A percentile compares a stretch with the other conserved stretches of the same genome.
These are phyloP conservation scores for Puccinia sorghi DNA, from an alignment of 1,284 basidiomycete genomes.

Conservation along the genomic window DNA sequence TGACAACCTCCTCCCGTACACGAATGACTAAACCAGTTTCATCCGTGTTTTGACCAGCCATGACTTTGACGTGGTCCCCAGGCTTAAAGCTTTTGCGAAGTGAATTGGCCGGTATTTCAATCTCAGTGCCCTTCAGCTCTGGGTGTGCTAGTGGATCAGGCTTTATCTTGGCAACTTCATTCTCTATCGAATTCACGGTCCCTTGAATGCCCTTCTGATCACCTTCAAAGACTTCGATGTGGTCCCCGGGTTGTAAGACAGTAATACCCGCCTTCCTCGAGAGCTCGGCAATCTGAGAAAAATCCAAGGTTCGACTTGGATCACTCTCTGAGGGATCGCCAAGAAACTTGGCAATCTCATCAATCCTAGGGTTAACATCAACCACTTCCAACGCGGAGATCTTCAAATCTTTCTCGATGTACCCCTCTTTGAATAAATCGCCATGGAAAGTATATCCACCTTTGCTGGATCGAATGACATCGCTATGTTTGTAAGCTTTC, in stretches of 20 bases:
- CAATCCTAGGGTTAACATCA: slow-evolving; percentile 89
- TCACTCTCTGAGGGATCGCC: slow-evolving; percentile 61
- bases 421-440: slow-evolving; percentile 91
- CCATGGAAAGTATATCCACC: slow-evolving; percentile 80
- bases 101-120: slow-evolving; percentile 80
- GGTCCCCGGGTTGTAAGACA: slow-evolving; percentile 94
- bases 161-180: slow-evolving; percentile 69
- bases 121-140: slow-evolving; percentile 66
- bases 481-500: slow-evolving; percentile 77
- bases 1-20: slow-evolving; percentile 74
- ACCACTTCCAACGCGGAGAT: slow-evolving; percentile 76
- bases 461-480: slow-evolving; percentile 67
- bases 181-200: slow-evolving; percentile 81
- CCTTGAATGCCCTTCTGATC: slow-evolving; percentile 92
- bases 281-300: slow-evolving; percentile 82
- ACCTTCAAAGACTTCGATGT: slow-evolving; percentile 95
- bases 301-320: slow-evolving; percentile 63
- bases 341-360: slow-evolving; percentile 86
- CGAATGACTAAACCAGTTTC: slow-evolving; percentile 95
- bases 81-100: slow-evolving; percentile 93
- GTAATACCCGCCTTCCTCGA: slow-evolving; percentile 80
- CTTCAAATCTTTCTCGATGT: slow-evolving; percentile 94
- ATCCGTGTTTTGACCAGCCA: slow-evolving; percentile 88
- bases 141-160: slow-evolving; percentile 65
- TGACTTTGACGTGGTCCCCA: slow-evolving; percentile 98